Percentiles rank a stretch among this genome's conserved stretches.
Conservation (phyloP, 2,329 filamentous ascomycete species). For the Pseudocercospora fuligena region DNA sequence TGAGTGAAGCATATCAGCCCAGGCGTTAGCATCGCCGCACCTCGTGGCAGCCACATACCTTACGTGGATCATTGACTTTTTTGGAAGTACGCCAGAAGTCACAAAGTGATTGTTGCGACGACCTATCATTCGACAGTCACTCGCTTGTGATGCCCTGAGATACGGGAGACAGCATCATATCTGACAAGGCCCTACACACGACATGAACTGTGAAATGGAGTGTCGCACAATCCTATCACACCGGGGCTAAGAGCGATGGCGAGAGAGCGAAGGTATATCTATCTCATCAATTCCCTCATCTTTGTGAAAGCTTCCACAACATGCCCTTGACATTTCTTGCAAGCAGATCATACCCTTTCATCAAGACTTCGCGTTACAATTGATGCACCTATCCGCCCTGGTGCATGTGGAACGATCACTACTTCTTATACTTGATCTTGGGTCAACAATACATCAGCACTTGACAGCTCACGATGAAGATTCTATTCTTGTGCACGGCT, state of each 20-base stretch:
- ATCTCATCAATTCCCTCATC: constrained; percentile 1
- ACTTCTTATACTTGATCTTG: neutral
- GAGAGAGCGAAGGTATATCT: constrained; percentile 15
- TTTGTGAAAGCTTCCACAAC: constrained; percentile 6
- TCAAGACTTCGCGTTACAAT: constrained; percentile 6
- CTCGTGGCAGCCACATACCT: constrained; percentile 8
- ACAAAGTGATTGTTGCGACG: neutral
- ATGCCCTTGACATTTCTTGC: constrained; percentile 2
- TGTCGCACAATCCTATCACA: constrained; percentile 10
- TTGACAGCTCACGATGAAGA: constrained; percentile 39
- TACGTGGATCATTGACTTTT: constrained; percentile 14
- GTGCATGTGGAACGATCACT: neutral
- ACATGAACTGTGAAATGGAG: constrained; percentile 8
- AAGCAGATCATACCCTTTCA: neutral
- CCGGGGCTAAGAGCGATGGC: neutral
- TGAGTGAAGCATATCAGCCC: neutral
- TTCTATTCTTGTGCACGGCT: constrained; percentile 53
- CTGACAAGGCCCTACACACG: constrained; percentile 1
- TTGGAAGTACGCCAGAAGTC: constrained; percentile 7
- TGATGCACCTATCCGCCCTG: constrained; percentile 1
- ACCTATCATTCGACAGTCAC: constrained; percentile 9
- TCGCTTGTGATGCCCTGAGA: constrained; percentile 13
- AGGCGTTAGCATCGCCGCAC: neutral
- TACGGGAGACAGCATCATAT: neutral
- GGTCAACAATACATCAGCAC: neutral